Percentiles rank a stretch among this genome's conserved stretches.
Conservation (phyloP, 345 rosid genomes). For the Xanthoceras sorbifolium region DNA sequence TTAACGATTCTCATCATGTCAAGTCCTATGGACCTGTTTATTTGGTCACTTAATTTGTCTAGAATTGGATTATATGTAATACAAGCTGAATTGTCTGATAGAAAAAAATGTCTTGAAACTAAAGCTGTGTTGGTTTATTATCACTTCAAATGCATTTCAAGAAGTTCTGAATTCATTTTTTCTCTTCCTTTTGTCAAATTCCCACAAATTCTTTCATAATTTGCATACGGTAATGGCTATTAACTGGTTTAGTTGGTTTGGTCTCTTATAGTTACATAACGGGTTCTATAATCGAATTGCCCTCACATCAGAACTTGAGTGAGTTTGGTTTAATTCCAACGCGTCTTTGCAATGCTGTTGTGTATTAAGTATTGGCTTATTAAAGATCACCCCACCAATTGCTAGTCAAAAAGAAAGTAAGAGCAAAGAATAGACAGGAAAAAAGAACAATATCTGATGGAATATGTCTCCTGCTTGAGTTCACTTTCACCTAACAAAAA, state of each 20-base stretch:
- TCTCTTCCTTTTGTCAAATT: background rate
- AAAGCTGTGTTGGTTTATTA: background rate
- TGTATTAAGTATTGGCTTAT: background rate
- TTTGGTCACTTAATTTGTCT: conserved; percentile 44
- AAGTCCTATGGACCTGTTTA: conserved; percentile 54
- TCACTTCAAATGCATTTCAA: background rate
- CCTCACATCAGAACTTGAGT: background rate
- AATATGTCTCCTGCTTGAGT: background rate
- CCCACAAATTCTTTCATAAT: background rate
- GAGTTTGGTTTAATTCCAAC: no score
- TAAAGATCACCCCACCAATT: background rate
- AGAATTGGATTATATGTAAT: background rate
- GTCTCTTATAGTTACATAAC: no score
- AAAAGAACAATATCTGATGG: conserved; percentile 11
- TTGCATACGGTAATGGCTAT: no score
- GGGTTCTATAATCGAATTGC: background rate
- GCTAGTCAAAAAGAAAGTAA: conserved; percentile 5
- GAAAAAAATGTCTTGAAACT: background rate
- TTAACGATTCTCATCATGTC: conserved; percentile 29
- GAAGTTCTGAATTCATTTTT: background rate
- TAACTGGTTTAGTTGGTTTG: no score
- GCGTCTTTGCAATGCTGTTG: background rate
- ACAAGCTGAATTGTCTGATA: background rate
- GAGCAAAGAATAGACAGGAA: conserved; percentile 4
- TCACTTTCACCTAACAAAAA: background rate